Percentiles rank a stretch among this genome's conserved stretches.
phyloP scores from a whole-genome alignment of 768 basidiomycete genomes.

The Serpula lacrymans region DNA sequence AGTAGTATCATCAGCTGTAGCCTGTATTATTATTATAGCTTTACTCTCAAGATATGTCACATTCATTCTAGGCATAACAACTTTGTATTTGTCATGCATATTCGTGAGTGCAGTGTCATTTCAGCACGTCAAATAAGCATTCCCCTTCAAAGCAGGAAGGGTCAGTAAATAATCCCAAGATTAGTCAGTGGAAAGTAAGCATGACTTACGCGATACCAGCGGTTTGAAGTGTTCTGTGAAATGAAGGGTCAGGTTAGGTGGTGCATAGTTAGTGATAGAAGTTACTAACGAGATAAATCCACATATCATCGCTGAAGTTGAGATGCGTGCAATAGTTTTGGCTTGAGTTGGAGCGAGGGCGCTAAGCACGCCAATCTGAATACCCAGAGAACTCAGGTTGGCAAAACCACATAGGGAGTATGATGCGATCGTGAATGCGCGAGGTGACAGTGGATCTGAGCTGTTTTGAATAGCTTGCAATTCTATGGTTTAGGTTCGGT shows the following conservation, averaged over 20 bases:
- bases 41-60: too few relatives aligned
- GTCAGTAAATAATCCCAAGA: conserved; percentile 10
- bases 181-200: conserved; percentile 2
- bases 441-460: conserved; percentile 57
- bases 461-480: conserved; percentile 43
- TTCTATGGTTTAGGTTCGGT: conserved; percentile 23
- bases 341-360: conserved; percentile 67
- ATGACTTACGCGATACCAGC: conserved; percentile 53
- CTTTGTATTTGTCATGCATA: too few relatives aligned
- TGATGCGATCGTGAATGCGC: conserved; percentile 78
- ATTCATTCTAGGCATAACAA: too few relatives aligned
- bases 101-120: too few relatives aligned
- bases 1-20: too few relatives aligned
- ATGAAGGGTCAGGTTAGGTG: neutral
- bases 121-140: conserved; percentile 41
- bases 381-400: conserved; percentile 82
- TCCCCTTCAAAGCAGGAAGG: conserved; percentile 30
- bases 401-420: conserved; percentile 92
- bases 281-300: conserved; percentile 54
- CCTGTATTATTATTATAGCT: too few relatives aligned
- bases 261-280: neutral
- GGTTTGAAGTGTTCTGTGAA: conserved; percentile 46
- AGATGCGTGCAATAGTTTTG: conserved; percentile 67
- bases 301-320: conserved; percentile 65
- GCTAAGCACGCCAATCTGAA: conserved; percentile 75